Conservation (phyloP, 139 green algal species). For the Nannochloris sp. region DNA sequence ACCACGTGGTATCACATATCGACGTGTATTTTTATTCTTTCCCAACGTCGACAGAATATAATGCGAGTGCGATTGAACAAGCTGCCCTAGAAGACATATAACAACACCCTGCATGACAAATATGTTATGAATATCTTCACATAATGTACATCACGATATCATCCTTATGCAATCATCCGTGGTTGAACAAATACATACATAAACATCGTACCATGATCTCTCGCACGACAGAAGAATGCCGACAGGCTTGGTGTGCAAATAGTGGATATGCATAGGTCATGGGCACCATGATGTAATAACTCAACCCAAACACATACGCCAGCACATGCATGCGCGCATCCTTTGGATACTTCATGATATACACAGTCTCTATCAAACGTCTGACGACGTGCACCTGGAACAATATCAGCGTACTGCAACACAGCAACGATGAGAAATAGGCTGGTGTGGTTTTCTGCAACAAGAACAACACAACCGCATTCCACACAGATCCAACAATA, state of each 20-base stretch:
- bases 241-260: not conserved
- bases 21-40: not conserved
- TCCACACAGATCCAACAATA: constrained; percentile 33
- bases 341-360: constrained; percentile 39
- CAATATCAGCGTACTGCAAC: not conserved
- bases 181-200: too few species aligned
- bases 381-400: constrained; percentile 54
- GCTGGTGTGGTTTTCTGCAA: not conserved
- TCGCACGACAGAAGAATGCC: not conserved
- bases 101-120: constrained; percentile 13
- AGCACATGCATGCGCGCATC: constrained; percentile 64
- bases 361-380: constrained; percentile 39
- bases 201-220: not conserved
- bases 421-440: not conserved
- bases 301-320: constrained; percentile 62
- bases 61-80: constrained; percentile 47
- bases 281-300: constrained; percentile 61
- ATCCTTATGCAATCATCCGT: not conserved
- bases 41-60: constrained; percentile 32
- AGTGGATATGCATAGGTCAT: constrained; percentile 16
- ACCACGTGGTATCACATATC: constrained; percentile 24
- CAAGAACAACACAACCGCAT: not conserved
- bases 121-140: too few species aligned
- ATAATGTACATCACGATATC: too few species aligned
- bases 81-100: constrained; percentile 39